Base-by-base conservation (phyloP, 257 asterid species). In the Gentiana dahurica region DNA sequence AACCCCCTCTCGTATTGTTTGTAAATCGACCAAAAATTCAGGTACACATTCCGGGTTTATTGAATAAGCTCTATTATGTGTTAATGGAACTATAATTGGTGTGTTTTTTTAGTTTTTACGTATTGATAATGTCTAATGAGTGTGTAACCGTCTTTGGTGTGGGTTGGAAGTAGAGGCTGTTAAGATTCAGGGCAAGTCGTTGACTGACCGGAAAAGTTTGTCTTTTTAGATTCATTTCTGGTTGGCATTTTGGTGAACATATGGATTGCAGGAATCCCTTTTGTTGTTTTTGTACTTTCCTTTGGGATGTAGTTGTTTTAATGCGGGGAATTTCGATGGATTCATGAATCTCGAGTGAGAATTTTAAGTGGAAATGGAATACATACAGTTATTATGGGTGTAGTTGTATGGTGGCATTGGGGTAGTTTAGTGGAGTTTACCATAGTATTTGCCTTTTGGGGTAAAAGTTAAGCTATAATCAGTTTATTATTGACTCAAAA, bases 21-120 rank as follows among this genome's bases (percentile, higher is more conserved):
- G 68, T 64, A 57, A 49, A 49, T 33, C 59, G 45, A 36, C 51
- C 41, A 49, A 50, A 54, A 59, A 38, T 53, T 68, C 69, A 68
- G 73, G 73, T 68, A 2, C 15, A 35, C 44, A 64, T 58, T 43
- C 53, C 39, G 53, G 3, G 3, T 49, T 41, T 7, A 59, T 55
- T 12, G 36, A 36, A 36, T 8, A 54, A 4, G 24, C 54, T 3
- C 5, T 13, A 1, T n/a, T 65, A 11, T 51, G 61, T 33, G 57
- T 34, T 58, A 11, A 56, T 56, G 49, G 45, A n/a, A 8, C 50
- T 59, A 24, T 36, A 15, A 10, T 57, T 60, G 43, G 10, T 36
- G 12, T 49, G 55, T 32, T 5, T 6, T 15, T 39, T 8, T 51
- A 49, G 4, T 4, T 9, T 34, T 34, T 33, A 13, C 2, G n/a